phyloP scores from a whole-genome alignment of 1,284 basidiomycete genomes.

The Leccinum solheimii region DNA sequence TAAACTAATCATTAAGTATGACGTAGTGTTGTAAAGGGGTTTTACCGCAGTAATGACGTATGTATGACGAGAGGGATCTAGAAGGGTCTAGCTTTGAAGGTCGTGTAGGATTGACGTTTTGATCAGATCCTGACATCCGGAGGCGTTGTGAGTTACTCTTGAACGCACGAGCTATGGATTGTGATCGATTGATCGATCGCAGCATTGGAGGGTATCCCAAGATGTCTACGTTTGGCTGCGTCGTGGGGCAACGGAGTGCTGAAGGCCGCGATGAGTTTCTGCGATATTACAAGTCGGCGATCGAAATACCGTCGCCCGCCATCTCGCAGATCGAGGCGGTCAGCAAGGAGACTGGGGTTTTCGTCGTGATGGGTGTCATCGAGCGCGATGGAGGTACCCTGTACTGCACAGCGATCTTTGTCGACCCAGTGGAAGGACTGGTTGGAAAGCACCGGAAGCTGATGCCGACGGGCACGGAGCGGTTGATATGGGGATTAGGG shows the following conservation, averaged over 20 bases:
- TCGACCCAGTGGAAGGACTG: slow-evolving; percentile 57
- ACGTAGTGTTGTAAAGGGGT: too few relatives aligned
- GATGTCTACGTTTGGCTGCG: slow-evolving; percentile 57
- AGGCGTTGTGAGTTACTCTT: slow-evolving; percentile 59
- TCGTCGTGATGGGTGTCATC: slow-evolving; percentile 69
- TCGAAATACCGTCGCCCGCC: slow-evolving; percentile 56
- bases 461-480: slow-evolving; percentile 68
- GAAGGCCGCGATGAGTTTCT: slow-evolving; percentile 64
- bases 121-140: too few relatives aligned
- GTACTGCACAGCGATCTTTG: slow-evolving; percentile 70
- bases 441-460: slow-evolving; percentile 73
- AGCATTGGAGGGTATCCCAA: slow-evolving; percentile 72
- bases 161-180: neutral
- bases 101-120: too few relatives aligned
- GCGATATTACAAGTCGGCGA: slow-evolving; percentile 55
- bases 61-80: too few relatives aligned
- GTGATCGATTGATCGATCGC: neutral
- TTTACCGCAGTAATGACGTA: too few relatives aligned
- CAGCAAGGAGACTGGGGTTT: slow-evolving; percentile 51
- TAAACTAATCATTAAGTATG: too few relatives aligned
- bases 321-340: slow-evolving; percentile 52
- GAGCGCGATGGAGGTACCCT: slow-evolving; percentile 67
- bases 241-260: slow-evolving; percentile 52
- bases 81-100: too few relatives aligned
- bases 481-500: slow-evolving; percentile 70